Base-by-base conservation (phyloP, 1,284 basidiomycete species). In the Ganoderma boninense region DNA sequence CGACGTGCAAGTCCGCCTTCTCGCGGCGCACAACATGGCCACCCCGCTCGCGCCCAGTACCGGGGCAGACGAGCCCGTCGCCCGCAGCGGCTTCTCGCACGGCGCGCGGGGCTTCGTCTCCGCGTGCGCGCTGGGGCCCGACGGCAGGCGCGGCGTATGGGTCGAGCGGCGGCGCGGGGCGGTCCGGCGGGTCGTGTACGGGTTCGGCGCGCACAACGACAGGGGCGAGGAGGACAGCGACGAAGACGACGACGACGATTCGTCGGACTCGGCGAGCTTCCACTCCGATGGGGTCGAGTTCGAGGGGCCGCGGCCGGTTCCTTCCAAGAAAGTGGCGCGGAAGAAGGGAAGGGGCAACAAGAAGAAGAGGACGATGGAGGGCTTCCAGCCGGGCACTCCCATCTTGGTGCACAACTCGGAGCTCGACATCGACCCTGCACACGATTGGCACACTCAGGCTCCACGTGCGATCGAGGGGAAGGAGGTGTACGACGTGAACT, bases 61-160 rank as follows among this genome's bases (percentile, higher is more conserved):
- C 43, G 32, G 66, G 42, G 35, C 62, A 2, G 57, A 56, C 2
- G 57, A 65, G 8, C 64, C 52, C 20, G 46, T 68, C 13, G 69
- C 69, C 11, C 69, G 72, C 35, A 76, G 74, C 62, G 74, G 76
- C 3, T 74, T 77, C 62, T 72, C 67, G 43, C 64, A 74, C 0
- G 75, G 77, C 57, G 63, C 81, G 13, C 80, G 79, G 18, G 83
- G 82, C 13, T 87, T 87, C 68, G 80, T 88, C 38, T 83, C 83
- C n/a, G 74, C 86, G 18, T 84, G 82, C 71, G 78, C 81, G 2
- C 73, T 89, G 3, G 87, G 88, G 0, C 77, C 81, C 0, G 79
- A 82, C 52, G 86, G 84, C 0, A 79, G 80, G 66, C 83, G 87
- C 3, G 87, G 86, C 0, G 79, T 87, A 2, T 89, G 88, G 87